Percentiles rank a stretch among this genome's conserved stretches.
Conservation (phyloP, 1,139 yeast genomes). For the Pichia sp. region DNA sequence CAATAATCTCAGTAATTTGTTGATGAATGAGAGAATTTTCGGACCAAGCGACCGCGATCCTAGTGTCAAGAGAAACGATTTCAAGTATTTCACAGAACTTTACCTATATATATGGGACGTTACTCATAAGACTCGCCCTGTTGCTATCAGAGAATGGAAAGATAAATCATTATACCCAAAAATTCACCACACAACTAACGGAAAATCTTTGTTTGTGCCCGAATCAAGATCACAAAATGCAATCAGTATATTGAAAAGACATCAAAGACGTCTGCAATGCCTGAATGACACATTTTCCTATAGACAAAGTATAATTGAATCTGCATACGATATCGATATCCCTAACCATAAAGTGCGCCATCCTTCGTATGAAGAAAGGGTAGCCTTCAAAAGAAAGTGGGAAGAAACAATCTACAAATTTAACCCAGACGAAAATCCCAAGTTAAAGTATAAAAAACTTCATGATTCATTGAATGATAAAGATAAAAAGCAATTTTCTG, state of each 20-base stretch:
- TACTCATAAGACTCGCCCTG: conserved; percentile 73
- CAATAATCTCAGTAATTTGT: conserved; percentile 52
- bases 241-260: conserved; percentile 31
- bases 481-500: conserved; percentile 8
- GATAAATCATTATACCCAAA: conserved; percentile 44
- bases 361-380: conserved; percentile 24
- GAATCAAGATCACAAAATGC: conserved; percentile 28
- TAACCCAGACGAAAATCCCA: conserved; percentile 2
- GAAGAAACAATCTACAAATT: conserved; percentile 14
- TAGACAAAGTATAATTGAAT: conserved; percentile 27
- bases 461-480: conserved; percentile 2
- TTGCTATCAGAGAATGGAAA: conserved; percentile 78
- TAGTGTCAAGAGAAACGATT: conserved; percentile 75
- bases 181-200: conserved; percentile 37
- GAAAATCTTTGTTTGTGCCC: conserved; percentile 36
- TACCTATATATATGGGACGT: conserved; percentile 80
- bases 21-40: conserved; percentile 77
- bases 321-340: neutral
- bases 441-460: neutral
- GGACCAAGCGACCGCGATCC: conserved; percentile 93
- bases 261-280: conserved; percentile 32
- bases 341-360: neutral
- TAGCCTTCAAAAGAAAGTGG: conserved; percentile 23
- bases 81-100: conserved; percentile 72
- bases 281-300: conserved; percentile 34